Conservation (phyloP, 2,329 filamentous ascomycete genomes). For the Podosphaera aphanis region DNA sequence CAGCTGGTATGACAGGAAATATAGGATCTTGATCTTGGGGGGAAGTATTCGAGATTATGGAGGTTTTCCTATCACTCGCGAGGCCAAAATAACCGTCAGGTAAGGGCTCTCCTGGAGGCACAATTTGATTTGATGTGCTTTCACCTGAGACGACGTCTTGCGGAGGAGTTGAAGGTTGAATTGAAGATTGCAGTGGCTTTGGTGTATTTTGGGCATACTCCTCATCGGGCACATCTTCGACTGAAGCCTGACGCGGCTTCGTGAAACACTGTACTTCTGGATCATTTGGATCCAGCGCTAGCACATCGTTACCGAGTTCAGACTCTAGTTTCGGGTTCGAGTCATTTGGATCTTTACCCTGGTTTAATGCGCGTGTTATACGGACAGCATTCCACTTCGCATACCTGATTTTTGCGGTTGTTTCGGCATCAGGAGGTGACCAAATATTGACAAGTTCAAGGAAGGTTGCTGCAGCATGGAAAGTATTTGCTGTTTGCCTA, state of each 20-base stretch:
- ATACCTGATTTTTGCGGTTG: constrained; percentile 73
- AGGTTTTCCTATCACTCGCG: constrained; percentile 18
- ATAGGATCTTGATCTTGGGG: constrained; percentile 4
- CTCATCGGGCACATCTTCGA: constrained; percentile 37
- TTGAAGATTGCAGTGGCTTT: constrained; percentile 19
- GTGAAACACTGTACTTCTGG: constrained; percentile 35
- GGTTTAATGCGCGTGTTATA: constrained; percentile 75
- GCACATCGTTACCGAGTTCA: constrained; percentile 21
- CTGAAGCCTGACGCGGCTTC: constrained; percentile 13
- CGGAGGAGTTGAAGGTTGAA: constrained; percentile 12
- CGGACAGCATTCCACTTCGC: constrained; percentile 87
- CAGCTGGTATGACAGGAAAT: constrained; percentile 9
- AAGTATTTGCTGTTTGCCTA: constrained; percentile 81
- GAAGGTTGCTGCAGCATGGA: constrained; percentile 79
- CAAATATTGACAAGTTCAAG: constrained; percentile 74
- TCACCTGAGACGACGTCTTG: too few relatives aligned
- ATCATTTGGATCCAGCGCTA: constrained; percentile 35
- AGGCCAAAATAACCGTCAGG: background rate
- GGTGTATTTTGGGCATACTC: constrained; percentile 15
- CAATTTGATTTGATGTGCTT: constrained; percentile 4
- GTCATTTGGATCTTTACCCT: constrained; percentile 76
- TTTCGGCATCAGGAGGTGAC: constrained; percentile 51
- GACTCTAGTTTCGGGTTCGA: constrained; percentile 51
- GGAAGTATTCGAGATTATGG: constrained; percentile 22
- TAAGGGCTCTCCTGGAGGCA: constrained; percentile 28